Percentiles rank a stretch among this genome's conserved stretches.
These are phyloP conservation scores for Gnetum montanum DNA, from an alignment of 75 land plant genomes.

Conservation along the genomic window DNA sequence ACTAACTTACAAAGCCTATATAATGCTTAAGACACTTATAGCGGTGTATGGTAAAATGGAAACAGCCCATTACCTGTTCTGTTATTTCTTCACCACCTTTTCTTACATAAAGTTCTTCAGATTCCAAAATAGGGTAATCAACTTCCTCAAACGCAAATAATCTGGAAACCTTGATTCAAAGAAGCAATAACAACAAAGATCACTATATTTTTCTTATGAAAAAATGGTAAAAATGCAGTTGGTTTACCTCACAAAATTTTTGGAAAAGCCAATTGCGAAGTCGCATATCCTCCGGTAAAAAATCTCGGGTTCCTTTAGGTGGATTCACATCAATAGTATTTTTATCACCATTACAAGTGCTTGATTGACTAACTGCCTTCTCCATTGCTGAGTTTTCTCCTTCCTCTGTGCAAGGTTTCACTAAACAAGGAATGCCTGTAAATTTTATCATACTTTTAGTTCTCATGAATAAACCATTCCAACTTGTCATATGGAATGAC, in stretches of 20 bases:
- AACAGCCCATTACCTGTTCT: slow-evolving; percentile 79
- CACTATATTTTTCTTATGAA: no score
- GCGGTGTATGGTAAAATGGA: no score
- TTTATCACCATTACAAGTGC: neutral
- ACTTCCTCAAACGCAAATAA: slow-evolving; percentile 91
- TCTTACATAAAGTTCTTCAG: slow-evolving; percentile 84
- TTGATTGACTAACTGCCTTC: slow-evolving; percentile 1
- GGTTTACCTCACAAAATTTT: slow-evolving; percentile 67
- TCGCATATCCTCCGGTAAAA: slow-evolving; percentile 89
- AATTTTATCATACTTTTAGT: no score
- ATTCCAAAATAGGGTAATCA: slow-evolving; percentile 89
- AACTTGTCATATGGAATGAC: no score
- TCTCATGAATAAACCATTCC: no score
- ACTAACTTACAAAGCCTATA: no score
- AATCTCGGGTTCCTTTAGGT: slow-evolving; percentile 89
- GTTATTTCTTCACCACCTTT: slow-evolving; percentile 98
- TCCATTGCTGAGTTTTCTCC: slow-evolving; percentile 1
- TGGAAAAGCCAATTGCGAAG: slow-evolving; percentile 85
- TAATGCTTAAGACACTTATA: no score
- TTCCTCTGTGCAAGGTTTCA: neutral
- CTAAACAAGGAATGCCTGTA: neutral
- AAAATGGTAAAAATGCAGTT: neutral
- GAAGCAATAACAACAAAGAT: no score
- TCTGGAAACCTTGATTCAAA: slow-evolving; percentile 57
- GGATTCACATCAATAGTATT: slow-evolving; percentile 68